Evolutionary conservation across 2,329 filamentous ascomycete species (phyloP).

Genomic region (Remersonia thermophila): DNA sequence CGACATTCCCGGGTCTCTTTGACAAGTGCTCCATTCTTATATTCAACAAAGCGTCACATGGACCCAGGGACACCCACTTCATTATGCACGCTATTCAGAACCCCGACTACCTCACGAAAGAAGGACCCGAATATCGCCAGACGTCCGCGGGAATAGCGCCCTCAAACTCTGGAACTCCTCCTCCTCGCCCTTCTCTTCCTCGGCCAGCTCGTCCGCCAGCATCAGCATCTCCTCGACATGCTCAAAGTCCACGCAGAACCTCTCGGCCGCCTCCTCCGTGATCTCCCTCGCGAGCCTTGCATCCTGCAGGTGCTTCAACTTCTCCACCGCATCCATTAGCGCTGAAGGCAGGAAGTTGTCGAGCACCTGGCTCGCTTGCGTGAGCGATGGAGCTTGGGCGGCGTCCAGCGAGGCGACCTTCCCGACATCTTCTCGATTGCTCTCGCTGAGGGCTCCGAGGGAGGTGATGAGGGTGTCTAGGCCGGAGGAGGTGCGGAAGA

Average conservation of each 20-base stretch:
- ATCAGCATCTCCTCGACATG: slow-evolving; percentile 39
- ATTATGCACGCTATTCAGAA: no score
- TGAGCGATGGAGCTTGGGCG: slow-evolving; percentile 50
- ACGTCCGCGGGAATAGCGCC: slow-evolving; percentile 44
- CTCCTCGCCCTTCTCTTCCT: slow-evolving; percentile 12
- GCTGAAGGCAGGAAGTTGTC: slow-evolving; percentile 90
- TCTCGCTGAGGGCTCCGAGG: slow-evolving; percentile 28
- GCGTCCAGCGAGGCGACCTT: slow-evolving; percentile 41
- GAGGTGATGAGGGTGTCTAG: slow-evolving; percentile 51
- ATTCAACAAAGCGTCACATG: no score
- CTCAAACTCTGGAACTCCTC: slow-evolving; percentile 25
- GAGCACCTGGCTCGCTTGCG: slow-evolving; percentile 58
- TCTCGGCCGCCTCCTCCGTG: slow-evolving; percentile 70
- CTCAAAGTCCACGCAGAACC: slow-evolving; percentile 77
- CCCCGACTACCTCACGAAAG: slow-evolving; percentile 35
- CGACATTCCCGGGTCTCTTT: no score
- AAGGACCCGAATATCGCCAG: slow-evolving; percentile 47
- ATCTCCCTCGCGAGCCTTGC: slow-evolving; percentile 59
- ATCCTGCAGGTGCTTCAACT: slow-evolving; percentile 62
- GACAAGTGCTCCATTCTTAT: no score
- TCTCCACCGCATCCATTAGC: slow-evolving; percentile 80
- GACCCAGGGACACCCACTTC: no score
- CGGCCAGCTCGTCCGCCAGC: slow-evolving; percentile 27
- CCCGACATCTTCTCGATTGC: slow-evolving; percentile 35
- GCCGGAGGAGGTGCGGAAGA: slow-evolving; percentile 65